Evolutionary conservation across 495 filamentous ascomycete genomes (phyloP), one percentile per base, ranked within the genome.

Genomic region (Aspergillus wentii): DNA sequence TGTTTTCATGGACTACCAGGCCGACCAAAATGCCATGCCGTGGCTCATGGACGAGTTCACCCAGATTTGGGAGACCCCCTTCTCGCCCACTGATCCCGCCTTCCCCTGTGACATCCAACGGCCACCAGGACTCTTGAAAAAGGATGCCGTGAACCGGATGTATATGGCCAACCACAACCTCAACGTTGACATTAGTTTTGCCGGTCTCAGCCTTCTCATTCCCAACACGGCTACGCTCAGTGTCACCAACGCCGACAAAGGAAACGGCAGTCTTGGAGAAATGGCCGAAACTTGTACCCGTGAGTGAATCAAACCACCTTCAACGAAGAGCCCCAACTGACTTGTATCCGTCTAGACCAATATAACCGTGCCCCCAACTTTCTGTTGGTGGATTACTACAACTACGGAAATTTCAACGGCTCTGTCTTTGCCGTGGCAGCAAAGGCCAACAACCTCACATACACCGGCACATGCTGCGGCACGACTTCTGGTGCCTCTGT

Each of bases 121-220:
- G 2, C 80, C 80, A 14, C 81, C 86, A 0, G 69, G 72, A 4
- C 56, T 90, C 38, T 51, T 59, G 9, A 6, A 18, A 0, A 52
- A 69, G 5, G 69, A 79, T 17, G 76, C 77, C 1, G 58, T 65
- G 40, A 67, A 73, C 4, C 68, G 83, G 33, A 71, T 95, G 69
- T 94, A 94, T 43, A 80, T 95, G 64, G 86, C 86, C 41, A 97
- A 97, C 48, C 91, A 97, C 58, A 95, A 95, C 54, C 64, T 95
- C 17, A 94, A 94, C 54, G 62, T 82, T 30, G 74, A 88, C 46
- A 64, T 94, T 21, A 71, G 67, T 22, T 49, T 88, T 27, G 71
- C 75, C 0, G 77, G 78, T 4, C 38, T 69, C 10, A 66, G 61
- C 27, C 55, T 92, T 46, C 57, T 92, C n/a, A 81, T 94, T 39